Conservation (phyloP, 345 rosid genomes). For the Psidium guajava region DNA sequence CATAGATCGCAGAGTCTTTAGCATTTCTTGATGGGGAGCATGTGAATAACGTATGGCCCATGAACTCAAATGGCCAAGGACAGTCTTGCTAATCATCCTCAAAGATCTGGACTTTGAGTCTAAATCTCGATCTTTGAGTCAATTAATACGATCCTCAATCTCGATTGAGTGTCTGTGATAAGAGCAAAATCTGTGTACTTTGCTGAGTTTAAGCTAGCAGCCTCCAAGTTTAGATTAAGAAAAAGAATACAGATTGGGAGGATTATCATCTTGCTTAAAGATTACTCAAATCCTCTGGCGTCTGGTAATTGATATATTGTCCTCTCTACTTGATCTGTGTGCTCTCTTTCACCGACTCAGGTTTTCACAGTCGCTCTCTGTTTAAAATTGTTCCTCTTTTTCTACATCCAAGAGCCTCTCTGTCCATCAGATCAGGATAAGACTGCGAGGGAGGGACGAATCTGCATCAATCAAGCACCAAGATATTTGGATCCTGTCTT, state of each 20-base stretch:
- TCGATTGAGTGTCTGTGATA: not conserved
- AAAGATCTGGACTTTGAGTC: not conserved
- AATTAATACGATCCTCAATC: not conserved
- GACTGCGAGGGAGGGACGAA: not conserved
- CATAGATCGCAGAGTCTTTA: not conserved
- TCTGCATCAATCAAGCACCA: not conserved
- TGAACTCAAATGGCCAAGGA: not conserved
- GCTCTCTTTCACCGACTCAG: not conserved
- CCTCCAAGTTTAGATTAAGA: not conserved
- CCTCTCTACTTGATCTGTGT: not conserved
- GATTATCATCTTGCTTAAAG: not conserved
- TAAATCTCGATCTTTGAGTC: not conserved
- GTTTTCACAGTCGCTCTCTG: not conserved
- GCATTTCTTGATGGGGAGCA: not conserved
- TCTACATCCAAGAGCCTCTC: not conserved
- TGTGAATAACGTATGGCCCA: not conserved
- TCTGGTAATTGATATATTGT: not conserved
- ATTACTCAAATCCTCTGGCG: not conserved
- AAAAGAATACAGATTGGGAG: not conserved
- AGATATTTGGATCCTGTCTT: not conserved
- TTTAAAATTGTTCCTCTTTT: not conserved
- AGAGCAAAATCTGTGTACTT: not conserved
- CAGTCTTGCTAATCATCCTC: not conserved
- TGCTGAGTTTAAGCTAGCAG: not conserved
- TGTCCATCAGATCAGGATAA: not conserved